Percentiles rank a stretch among this genome's conserved stretches.
Conservation (phyloP, 306 rosid species). For the Sphenostylis stenocarpa region DNA sequence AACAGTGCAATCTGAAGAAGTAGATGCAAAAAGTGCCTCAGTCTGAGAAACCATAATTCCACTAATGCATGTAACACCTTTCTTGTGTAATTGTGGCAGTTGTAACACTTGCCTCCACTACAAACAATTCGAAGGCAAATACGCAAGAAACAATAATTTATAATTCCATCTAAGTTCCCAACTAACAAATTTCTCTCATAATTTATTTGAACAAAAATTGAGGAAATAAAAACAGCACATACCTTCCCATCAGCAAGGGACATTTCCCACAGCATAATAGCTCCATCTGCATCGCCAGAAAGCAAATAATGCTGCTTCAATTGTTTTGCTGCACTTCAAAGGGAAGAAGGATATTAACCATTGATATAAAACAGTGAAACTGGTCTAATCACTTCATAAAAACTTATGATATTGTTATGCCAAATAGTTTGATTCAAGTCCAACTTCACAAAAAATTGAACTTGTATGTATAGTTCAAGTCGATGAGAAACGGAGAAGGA, state of each 20-base stretch:
- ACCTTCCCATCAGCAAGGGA: slow-evolving; percentile 73
- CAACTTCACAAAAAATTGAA: not conserved
- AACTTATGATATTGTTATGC: not conserved
- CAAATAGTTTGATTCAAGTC: slow-evolving; percentile 11
- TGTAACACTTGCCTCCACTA: slow-evolving; percentile 84
- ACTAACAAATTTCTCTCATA: slow-evolving; percentile 1
- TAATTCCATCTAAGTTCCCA: slow-evolving; percentile 19
- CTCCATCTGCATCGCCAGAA: slow-evolving; percentile 89
- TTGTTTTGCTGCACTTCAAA: slow-evolving; percentile 56
- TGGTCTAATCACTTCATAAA: not conserved
- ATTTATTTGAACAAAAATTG: not conserved
- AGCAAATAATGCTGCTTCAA: slow-evolving; percentile 74
- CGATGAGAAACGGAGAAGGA: not conserved
- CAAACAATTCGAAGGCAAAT: slow-evolving; percentile 22
- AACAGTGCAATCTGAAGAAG: slow-evolving; percentile 79
- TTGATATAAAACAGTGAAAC: slow-evolving; percentile 2
- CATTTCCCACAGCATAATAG: slow-evolving; percentile 74
- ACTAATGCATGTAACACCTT: slow-evolving; percentile 91
- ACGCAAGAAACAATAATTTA: not conserved
- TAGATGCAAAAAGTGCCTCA: slow-evolving; percentile 75
- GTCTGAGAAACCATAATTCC: slow-evolving; percentile 76
- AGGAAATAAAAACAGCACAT: not conserved
- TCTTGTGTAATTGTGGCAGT: slow-evolving; percentile 76
- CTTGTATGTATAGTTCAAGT: not conserved
- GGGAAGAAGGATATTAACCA: not conserved